These are phyloP conservation scores for Ricinus communis DNA, from an alignment of 345 rosid species.

Conservation along the genomic window DNA sequence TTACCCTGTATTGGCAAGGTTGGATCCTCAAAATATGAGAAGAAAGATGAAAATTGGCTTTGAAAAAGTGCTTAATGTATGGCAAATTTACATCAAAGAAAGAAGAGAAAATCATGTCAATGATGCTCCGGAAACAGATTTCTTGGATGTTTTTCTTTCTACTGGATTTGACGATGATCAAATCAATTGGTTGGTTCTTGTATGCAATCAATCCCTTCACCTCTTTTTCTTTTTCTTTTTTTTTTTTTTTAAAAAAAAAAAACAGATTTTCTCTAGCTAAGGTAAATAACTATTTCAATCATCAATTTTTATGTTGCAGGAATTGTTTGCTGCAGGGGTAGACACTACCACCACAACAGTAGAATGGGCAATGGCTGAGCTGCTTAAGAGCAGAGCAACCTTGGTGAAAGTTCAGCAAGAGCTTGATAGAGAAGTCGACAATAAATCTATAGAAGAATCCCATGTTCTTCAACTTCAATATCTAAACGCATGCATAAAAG, in stretches of 20 bases:
- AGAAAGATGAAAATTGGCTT: not conserved
- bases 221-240: no score
- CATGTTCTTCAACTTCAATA: not conserved
- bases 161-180: not conserved
- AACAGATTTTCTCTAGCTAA: no score
- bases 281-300: no score
- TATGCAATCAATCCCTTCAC: no score
- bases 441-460: not conserved
- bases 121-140: not conserved
- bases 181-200: not conserved
- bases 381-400: no score
- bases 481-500: not conserved
- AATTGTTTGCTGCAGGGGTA: no score
- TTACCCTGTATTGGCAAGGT: not conserved
- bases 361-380: no score
- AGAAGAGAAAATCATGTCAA: not conserved
- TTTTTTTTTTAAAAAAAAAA: no score
- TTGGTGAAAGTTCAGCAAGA: no score
- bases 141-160: not conserved
- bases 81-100: not conserved
- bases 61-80: not conserved
- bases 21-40: not conserved
- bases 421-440: no score
- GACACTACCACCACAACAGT: no score
- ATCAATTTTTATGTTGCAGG: no score